Evolutionary conservation across 352 stramenopile genomes (phyloP), one percentile per base, ranked within the genome.

Genomic region (Globisporangium recalcitrans): DNA sequence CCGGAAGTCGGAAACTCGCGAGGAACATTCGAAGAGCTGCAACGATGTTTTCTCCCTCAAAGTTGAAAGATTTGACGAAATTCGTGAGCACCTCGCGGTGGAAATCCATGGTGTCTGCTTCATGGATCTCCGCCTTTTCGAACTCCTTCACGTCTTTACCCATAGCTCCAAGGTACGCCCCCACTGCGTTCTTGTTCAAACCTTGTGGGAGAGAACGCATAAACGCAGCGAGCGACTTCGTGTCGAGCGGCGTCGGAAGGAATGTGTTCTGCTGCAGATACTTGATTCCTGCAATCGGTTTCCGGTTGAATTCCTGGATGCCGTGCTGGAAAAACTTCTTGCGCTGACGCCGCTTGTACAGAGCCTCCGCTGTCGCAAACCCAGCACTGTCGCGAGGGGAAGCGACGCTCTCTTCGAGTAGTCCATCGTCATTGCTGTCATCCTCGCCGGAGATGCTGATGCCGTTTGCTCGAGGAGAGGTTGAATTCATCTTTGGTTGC

Each of bases 281-380:
- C 62, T 86, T 82, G 70, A 98, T 88, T 54, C 92, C 95, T n/a
- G 87, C 82, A 13, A 96, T 75, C 13, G 83, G 85, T n/a, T 95
- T 94, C 19, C 86, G 80, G 69, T 99, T 99, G 74, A 99, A 99
- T 54, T 92, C 75, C 52, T 90, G 67, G 49, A 97, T 95, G 1
- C 91, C 88, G 36, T 90, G 78, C 63, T 93, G 83, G 48, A 93
- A 92, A 38, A 87, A 79, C 49, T 90, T 87, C 51, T 95, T 95
- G 38, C 84, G 82, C 53, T 92, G 75, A 3, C 81, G 79, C 14
- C 85, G 86, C 22, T 75, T 78, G 38, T 82, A 74, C 31, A 95
- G 36, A 0, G 64, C 66, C 19, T 90, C 73, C 9, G 82, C 81
- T 14, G 65, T 80, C 14, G 65, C 76, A 40, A 76, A 85, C 9